phyloP scores from a whole-genome alignment of 257 asterid species.

The Paraleonurus japonicus region DNA sequence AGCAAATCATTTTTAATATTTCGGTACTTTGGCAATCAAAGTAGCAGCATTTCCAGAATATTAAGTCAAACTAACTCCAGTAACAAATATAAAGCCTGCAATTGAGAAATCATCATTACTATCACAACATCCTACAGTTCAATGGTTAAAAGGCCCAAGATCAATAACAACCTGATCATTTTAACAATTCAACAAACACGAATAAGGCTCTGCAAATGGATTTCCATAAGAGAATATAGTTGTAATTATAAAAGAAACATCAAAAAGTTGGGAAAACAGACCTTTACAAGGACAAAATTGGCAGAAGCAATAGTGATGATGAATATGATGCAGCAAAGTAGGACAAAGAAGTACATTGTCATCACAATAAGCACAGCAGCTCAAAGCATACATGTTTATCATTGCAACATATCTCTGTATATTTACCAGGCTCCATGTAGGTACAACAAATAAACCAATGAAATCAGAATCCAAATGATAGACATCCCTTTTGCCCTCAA shows the following conservation, averaged over 20 bases:
- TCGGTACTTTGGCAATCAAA: constrained; percentile 9
- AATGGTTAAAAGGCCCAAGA: not conserved
- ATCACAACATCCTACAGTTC: not conserved
- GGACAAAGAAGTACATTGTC: constrained; percentile 11
- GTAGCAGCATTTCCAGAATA: not conserved
- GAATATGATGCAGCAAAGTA: constrained; percentile 62
- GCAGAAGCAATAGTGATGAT: constrained; percentile 67
- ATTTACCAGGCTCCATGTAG: constrained; percentile 92
- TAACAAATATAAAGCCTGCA: not conserved
- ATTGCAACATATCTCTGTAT: constrained; percentile 3
- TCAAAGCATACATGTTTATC: constrained; percentile 21
- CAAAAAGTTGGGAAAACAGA: constrained; percentile 34
- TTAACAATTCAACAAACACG: not conserved
- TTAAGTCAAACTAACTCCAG: not conserved
- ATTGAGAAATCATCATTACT: not conserved
- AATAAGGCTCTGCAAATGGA: not conserved
- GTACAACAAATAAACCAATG: constrained; percentile 62
- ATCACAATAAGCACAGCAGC: constrained; percentile 23
- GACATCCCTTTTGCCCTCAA: constrained; percentile 89
- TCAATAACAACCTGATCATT: not conserved
- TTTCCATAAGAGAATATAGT: not conserved
- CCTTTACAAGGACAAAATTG: constrained; percentile 88
- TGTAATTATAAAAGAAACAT: constrained; percentile 12
- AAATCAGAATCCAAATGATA: constrained; percentile 63
- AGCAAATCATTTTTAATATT: not conserved